Evolutionary conservation across 768 basidiomycete species (phyloP), one percentile per base, ranked within the genome.

Genomic region (Boletus edulis): DNA sequence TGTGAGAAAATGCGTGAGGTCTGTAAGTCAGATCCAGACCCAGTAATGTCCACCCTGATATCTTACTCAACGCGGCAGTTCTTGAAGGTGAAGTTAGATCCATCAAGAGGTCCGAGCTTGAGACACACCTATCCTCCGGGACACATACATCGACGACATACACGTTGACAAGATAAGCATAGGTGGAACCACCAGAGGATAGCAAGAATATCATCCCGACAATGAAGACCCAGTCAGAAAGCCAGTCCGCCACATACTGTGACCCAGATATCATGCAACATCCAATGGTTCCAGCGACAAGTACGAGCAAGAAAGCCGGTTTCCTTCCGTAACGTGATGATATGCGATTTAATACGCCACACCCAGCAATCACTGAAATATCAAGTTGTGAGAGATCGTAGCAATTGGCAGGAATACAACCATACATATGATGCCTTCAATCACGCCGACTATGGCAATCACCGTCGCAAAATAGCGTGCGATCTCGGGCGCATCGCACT

Each of bases 241-340:
- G 44, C 59, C 43, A 31, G 10, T 46, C 5, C 17, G 67, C 57
- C 37, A 45, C 22, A 27, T 41, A 39, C 18, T 62, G 57, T 37
- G 69, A 62, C 17, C 40, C 55, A 10, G 59, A 13, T 47, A 69
- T 55, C 31, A 65, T 34, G 49, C 44, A 57, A 42, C 38, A 49
- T 6, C 60, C 54, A n/a, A 46, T 24, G 29, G 59, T 38, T 18
- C 52, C 57, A 9, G 29, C 1, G 31, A 35, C 6, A 13, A 71
- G 22, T 14, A 39, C 20, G 43, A 59, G 31, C 14, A 64, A n/a
- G 22, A 71, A 49, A 6, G 52, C 52, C 1, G 66, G 56, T 47
- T 64, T 71, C 22, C 71, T 69, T 32, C 65, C 72, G 3, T 64
- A 54, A 13, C 39, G 59, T 3, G 71, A 64, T 37, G 67, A 62